These are phyloP conservation scores for Wickerhamiella infanticola DNA, from an alignment of 1,139 yeast genomes.

Conservation along the genomic window DNA sequence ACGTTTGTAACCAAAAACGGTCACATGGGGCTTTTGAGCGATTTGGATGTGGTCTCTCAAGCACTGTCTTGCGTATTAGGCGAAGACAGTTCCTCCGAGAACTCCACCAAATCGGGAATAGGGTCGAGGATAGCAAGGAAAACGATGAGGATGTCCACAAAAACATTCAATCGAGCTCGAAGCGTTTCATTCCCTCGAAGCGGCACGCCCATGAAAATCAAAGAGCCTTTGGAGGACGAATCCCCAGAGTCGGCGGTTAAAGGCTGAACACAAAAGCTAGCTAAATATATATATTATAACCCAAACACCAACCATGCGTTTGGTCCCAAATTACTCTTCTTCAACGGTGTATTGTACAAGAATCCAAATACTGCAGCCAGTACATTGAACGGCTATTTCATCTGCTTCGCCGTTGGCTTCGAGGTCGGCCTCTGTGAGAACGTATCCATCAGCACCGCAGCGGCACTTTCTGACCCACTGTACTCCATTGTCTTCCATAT, in stretches of 20 bases:
- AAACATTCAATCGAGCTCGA: background rate
- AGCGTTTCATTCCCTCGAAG: background rate
- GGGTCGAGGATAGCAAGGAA: too few species aligned
- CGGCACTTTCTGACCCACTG: slow-evolving; percentile 46
- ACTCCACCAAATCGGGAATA: too few species aligned
- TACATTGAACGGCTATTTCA: slow-evolving; percentile 62
- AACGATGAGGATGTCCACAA: too few species aligned
- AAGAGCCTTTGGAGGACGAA: background rate
- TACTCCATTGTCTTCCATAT: slow-evolving; percentile 23
- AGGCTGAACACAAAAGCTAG: background rate
- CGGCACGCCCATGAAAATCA: background rate
- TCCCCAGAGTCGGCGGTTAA: background rate
- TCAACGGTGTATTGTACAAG: slow-evolving; percentile 46
- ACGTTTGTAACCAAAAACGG: slow-evolving; percentile 44
- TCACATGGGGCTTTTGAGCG: slow-evolving; percentile 68
- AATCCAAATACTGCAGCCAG: slow-evolving; percentile 72
- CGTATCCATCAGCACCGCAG: slow-evolving; percentile 45
- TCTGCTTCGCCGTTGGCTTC: slow-evolving; percentile 37
- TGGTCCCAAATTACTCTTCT: slow-evolving; percentile 2
- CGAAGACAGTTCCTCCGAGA: slow-evolving; percentile 11
- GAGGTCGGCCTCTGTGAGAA: slow-evolving; percentile 44
- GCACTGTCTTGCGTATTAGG: slow-evolving; percentile 44
- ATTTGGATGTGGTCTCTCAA: slow-evolving; percentile 51
- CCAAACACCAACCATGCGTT: background rate
- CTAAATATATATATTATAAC: background rate